These are phyloP conservation scores for Zymoseptoria crescenta DNA, from an alignment of 2,329 filamentous ascomycete species.

Conservation along the genomic window DNA sequence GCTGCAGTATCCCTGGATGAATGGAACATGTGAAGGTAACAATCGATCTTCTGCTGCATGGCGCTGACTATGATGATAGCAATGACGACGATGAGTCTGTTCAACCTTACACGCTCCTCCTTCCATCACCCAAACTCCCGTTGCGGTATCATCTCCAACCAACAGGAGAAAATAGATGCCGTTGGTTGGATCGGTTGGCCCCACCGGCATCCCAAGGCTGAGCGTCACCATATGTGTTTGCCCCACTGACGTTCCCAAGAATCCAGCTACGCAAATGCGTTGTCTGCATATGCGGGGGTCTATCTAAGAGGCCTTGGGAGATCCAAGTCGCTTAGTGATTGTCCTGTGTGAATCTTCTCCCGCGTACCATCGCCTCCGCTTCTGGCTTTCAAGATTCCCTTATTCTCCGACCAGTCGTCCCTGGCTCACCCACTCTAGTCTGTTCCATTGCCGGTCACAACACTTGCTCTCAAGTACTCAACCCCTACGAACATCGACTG, in stretches of 20 bases:
- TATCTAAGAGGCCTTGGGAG: not conserved
- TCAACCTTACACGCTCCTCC: not conserved
- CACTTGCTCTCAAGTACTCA: not conserved
- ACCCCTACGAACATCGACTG: not conserved
- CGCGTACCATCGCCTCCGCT: not conserved
- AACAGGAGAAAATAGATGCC: not conserved
- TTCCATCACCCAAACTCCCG: not conserved
- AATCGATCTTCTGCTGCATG: not conserved
- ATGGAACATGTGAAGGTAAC: not conserved
- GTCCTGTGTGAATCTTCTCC: not conserved
- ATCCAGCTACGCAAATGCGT: not conserved
- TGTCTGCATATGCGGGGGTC: not conserved
- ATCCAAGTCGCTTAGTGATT: not conserved
- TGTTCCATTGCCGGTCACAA: not conserved
- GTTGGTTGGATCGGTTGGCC: not conserved
- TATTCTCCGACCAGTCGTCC: conserved; percentile 11
- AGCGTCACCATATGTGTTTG: not conserved
- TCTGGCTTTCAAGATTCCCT: not conserved
- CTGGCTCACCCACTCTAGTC: conserved; percentile 6
- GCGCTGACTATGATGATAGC: not conserved
- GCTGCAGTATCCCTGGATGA: not conserved
- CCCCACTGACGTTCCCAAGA: not conserved
- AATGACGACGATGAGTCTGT: not conserved
- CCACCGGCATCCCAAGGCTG: not conserved
- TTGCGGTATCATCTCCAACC: not conserved